Evolutionary conservation across 208 protist genomes (phyloP).

Genomic region (Jaenimonas drosophilae): DNA sequence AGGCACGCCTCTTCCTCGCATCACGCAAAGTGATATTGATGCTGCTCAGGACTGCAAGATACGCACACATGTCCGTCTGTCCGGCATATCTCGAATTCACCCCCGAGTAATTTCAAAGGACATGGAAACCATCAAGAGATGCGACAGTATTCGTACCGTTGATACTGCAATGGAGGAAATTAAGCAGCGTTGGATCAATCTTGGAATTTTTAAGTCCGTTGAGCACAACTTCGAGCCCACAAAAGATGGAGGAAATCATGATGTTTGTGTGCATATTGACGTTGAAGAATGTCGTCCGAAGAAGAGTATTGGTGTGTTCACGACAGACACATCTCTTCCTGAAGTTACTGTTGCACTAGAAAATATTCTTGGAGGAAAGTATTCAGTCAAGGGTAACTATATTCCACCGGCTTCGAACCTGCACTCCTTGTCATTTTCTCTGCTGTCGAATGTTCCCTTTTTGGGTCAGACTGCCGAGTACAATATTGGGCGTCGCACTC

Average conservation of each 20-base stretch:
- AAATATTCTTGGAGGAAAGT: slow-evolving; percentile 66
- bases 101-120: slow-evolving; percentile 56
- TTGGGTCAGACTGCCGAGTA: slow-evolving; percentile 77
- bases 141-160: slow-evolving; percentile 46
- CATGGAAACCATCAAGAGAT: slow-evolving; percentile 64
- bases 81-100: slow-evolving; percentile 40
- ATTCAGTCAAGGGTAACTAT: slow-evolving; percentile 71
- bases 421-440: slow-evolving; percentile 59
- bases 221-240: slow-evolving; percentile 81
- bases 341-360: slow-evolving; percentile 63
- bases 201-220: slow-evolving; percentile 65
- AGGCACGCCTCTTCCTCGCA: neutral
- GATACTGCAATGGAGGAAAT: slow-evolving; percentile 35
- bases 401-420: slow-evolving; percentile 65
- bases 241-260: slow-evolving; percentile 36
- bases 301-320: slow-evolving; percentile 72
- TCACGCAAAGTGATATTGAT: neutral
- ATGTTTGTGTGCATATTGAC: slow-evolving; percentile 71
- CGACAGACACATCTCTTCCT: slow-evolving; percentile 69
- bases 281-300: slow-evolving; percentile 58
- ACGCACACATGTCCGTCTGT: slow-evolving; percentile 56
- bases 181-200: slow-evolving; percentile 34
- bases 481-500: slow-evolving; percentile 43
- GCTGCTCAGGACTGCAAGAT: slow-evolving; percentile 31
- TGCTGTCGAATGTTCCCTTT: slow-evolving; percentile 68